Conservation (phyloP, 2,329 filamentous ascomycete species). For the Colletotrichum lupini region DNA sequence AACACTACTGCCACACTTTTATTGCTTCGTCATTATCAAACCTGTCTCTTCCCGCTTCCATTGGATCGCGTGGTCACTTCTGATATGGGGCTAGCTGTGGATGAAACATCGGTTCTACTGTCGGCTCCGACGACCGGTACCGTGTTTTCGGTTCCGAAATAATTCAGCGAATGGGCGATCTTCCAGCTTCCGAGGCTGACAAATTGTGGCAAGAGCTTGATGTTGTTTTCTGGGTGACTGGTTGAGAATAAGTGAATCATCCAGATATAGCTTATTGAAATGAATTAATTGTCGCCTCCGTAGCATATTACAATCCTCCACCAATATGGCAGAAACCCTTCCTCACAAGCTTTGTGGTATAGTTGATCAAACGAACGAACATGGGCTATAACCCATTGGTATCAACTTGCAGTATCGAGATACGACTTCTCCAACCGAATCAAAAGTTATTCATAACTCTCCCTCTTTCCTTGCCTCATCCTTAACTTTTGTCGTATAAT, state of each 20-base stretch:
- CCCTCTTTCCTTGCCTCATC: neutral
- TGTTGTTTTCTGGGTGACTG: no score
- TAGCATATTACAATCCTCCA: neutral
- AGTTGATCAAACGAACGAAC: conserved; percentile 12
- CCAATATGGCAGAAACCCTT: no score
- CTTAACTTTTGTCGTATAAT: neutral
- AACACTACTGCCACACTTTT: neutral
- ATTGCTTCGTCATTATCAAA: neutral
- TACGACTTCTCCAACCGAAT: neutral
- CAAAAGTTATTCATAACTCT: neutral
- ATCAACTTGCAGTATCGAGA: neutral
- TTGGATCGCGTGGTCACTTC: neutral
- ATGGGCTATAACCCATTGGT: neutral
- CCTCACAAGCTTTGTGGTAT: neutral
- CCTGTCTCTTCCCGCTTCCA: neutral
- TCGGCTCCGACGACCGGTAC: neutral
- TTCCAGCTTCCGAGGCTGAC: neutral
- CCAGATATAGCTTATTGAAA: neutral
- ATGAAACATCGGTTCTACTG: neutral
- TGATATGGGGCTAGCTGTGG: neutral
- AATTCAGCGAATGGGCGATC: neutral
- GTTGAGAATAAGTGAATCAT: neutral
- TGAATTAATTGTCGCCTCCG: neutral
- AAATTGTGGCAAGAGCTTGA: no score
- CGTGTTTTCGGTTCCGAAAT: neutral